These are phyloP conservation scores for Venustampulla echinocandica DNA, from an alignment of 495 filamentous ascomycete species.

Conservation along the genomic window DNA sequence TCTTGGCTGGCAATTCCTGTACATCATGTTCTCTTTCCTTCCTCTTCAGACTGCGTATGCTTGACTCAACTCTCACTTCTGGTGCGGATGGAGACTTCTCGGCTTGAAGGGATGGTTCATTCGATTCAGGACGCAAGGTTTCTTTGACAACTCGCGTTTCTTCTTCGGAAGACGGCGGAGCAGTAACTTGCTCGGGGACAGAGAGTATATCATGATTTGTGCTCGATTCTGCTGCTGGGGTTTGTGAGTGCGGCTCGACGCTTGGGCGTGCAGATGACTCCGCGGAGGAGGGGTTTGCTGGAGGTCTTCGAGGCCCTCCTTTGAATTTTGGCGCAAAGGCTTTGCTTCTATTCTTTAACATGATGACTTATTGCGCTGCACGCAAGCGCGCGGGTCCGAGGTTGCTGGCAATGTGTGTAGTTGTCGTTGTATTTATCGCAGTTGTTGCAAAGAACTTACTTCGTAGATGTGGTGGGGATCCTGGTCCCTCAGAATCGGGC, in stretches of 20 bases:
- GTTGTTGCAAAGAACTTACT: too few relatives aligned
- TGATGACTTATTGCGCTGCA: conserved; percentile 1
- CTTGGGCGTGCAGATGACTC: conserved; percentile 18
- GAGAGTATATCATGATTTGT: neutral
- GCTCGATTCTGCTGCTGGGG: conserved; percentile 14
- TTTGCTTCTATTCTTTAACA: conserved; percentile 15
- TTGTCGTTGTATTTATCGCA: too few relatives aligned
- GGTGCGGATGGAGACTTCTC: neutral
- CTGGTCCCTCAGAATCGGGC: too few relatives aligned
- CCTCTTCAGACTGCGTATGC: conserved; percentile 4
- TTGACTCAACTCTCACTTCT: neutral
- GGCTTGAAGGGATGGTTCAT: neutral
- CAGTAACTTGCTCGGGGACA: neutral
- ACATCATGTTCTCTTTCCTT: conserved; percentile 4
- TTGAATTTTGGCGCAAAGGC: conserved; percentile 20
- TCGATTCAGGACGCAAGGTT: neutral
- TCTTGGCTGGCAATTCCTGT: conserved; percentile 1
- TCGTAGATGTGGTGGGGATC: too few relatives aligned
- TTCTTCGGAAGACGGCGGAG: neutral
- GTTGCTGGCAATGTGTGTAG: too few relatives aligned
- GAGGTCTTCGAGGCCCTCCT: conserved; percentile 4
- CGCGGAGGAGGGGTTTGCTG: conserved; percentile 8
- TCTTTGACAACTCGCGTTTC: neutral
- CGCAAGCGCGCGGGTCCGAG: too few relatives aligned
- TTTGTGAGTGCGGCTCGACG: conserved; percentile 23